phyloP scores from a whole-genome alignment of 345 rosid species.

The Dimocarpus longan region DNA sequence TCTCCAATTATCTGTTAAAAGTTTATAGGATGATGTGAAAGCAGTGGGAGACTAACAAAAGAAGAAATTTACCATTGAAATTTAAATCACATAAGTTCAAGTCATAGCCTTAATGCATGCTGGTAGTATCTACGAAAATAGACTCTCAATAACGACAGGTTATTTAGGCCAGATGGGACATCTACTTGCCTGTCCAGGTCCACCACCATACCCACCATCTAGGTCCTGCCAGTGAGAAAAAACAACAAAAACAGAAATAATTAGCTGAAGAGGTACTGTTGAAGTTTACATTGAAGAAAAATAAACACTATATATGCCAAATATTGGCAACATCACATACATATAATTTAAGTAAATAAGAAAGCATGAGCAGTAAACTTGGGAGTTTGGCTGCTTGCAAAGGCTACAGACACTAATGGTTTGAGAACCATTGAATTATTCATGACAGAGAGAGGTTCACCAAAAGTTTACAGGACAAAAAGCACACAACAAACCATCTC shows the following conservation, averaged over 20 bases:
- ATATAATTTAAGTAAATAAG: neutral
- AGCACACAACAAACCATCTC: neutral
- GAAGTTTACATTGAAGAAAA: neutral
- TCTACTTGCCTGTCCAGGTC: constrained; percentile 95
- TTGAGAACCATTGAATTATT: neutral
- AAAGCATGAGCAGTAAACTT: constrained; percentile 2
- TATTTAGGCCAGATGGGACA: constrained; percentile 10
- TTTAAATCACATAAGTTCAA: constrained; percentile 6
- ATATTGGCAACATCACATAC: neutral
- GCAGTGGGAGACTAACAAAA: neutral
- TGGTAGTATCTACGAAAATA: constrained; percentile 2
- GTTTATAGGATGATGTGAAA: neutral
- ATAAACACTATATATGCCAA: neutral
- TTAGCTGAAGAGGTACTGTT: neutral
- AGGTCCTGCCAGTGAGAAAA: constrained; percentile 53
- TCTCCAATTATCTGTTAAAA: neutral
- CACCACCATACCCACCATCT: constrained; percentile 93
- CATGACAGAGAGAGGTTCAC: neutral
- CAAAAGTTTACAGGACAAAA: neutral
- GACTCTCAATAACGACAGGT: neutral
- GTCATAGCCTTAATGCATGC: neutral
- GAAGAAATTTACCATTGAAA: neutral
- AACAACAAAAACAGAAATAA: neutral
- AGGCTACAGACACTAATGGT: neutral
- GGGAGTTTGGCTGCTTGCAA: constrained; percentile 1